A percentile compares a stretch with the other conserved stretches of the same genome.
Evolutionary conservation across 345 rosid species (phyloP).

Genomic region (Acer yangbiense): DNA sequence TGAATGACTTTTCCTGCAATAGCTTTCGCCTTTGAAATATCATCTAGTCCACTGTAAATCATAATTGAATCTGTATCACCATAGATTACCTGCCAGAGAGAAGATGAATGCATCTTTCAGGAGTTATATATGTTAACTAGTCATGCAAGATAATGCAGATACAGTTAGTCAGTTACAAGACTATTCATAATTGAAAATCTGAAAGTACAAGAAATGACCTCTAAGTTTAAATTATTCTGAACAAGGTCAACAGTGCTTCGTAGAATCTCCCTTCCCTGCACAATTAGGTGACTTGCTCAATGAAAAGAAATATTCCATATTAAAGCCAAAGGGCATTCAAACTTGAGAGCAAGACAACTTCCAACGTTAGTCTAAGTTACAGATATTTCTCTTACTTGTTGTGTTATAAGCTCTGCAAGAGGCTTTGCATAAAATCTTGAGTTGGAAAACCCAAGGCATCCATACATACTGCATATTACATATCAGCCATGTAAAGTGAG

Average conservation of each 20-base stretch:
- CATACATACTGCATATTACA: slow-evolving; percentile 80
- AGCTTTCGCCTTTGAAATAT: slow-evolving; percentile 72
- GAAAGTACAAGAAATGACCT: slow-evolving; percentile 48
- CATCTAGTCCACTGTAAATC: slow-evolving; percentile 93
- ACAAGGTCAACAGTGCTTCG: slow-evolving; percentile 96
- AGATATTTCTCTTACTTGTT: slow-evolving; percentile 57
- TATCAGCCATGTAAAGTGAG: slow-evolving; percentile 22
- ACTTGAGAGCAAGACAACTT: neutral
- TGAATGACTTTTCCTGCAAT: slow-evolving; percentile 86
- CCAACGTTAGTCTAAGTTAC: slow-evolving; percentile 8
- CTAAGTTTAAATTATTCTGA: slow-evolving; percentile 84
- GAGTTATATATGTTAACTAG: slow-evolving; percentile 17
- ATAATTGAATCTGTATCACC: slow-evolving; percentile 99
- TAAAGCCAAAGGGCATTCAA: slow-evolving; percentile 9
- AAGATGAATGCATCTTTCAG: slow-evolving; percentile 31
- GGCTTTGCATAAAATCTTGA: slow-evolving; percentile 99
- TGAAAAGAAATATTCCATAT: slow-evolving; percentile 9
- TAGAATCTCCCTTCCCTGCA: slow-evolving; percentile 97
- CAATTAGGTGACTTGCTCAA: slow-evolving; percentile 19
- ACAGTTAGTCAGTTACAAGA: slow-evolving; percentile 5
- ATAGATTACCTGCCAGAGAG: slow-evolving; percentile 73
- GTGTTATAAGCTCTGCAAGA: slow-evolving; percentile 94
- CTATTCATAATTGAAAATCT: slow-evolving; percentile 23
- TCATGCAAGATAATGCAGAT: slow-evolving; percentile 19
- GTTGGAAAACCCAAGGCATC: slow-evolving; percentile 98